A percentile compares a stretch with the other conserved stretches of the same genome.
Conservation (phyloP, 495 filamentous ascomycete genomes). For the Neurospora terricola region DNA sequence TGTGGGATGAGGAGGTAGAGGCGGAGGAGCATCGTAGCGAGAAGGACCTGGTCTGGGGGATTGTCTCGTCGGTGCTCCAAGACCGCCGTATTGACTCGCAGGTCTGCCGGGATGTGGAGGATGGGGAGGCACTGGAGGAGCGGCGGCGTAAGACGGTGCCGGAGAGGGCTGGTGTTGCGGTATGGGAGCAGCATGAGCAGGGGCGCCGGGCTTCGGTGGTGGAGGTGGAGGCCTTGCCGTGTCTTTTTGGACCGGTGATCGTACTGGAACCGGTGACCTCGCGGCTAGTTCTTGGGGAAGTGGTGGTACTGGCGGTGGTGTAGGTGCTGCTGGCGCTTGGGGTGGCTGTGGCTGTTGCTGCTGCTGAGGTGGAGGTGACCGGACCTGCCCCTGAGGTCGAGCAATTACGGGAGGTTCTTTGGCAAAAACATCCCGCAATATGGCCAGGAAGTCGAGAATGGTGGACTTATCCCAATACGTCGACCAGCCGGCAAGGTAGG, state of each 20-base stretch:
- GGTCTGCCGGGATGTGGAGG: conserved; percentile 22
- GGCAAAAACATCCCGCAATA: conserved; percentile 79
- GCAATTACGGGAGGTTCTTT: conserved; percentile 88
- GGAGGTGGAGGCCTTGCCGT: conserved; percentile 28
- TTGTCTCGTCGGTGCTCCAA: conserved; percentile 11
- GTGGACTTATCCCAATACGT: conserved; percentile 85
- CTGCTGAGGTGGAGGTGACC: conserved; percentile 31
- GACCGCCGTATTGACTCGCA: conserved; percentile 15
- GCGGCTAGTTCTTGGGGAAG: conserved; percentile 25
- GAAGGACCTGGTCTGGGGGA: conserved; percentile 21
- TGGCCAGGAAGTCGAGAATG: conserved; percentile 67
- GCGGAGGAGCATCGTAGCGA: conserved; percentile 34
- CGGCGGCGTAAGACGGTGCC: background rate
- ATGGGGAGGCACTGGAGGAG: conserved; percentile 28
- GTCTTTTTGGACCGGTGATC: conserved; percentile 5
- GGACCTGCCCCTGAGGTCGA: conserved; percentile 19
- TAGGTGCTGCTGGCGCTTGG: conserved; percentile 6
- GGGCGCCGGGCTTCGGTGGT: conserved; percentile 33
- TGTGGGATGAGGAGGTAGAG: conserved; percentile 24
- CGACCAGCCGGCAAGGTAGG: conserved; percentile 82
- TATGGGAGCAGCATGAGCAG: conserved; percentile 11
- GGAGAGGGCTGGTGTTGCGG: conserved; percentile 13
- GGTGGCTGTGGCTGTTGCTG: conserved; percentile 34
- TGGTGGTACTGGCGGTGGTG: conserved; percentile 33
- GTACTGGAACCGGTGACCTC: conserved; percentile 8